phyloP scores from a whole-genome alignment of 805 yeast species.

The Candida cerambycidarum region DNA sequence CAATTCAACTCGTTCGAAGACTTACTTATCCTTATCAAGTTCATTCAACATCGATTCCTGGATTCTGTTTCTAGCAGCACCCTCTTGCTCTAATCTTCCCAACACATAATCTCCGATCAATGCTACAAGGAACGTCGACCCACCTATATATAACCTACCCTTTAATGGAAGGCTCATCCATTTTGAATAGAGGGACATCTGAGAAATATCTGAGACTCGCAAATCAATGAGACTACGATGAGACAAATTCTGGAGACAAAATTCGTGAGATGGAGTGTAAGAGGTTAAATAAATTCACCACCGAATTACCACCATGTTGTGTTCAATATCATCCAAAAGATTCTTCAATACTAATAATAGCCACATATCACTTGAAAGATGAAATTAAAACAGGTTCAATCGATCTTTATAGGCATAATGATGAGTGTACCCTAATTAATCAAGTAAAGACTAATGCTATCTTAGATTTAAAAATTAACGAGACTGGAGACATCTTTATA shows the following conservation, averaged over 20 bases:
- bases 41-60: slow-evolving; percentile 10
- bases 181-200: slow-evolving; percentile 26
- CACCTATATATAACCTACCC: slow-evolving; percentile 41
- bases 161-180: slow-evolving; percentile 44
- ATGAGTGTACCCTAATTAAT: slow-evolving; percentile 17
- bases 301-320: slow-evolving; percentile 82
- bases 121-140: slow-evolving; percentile 41
- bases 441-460: slow-evolving; percentile 54
- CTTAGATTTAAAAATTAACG: slow-evolving; percentile 73
- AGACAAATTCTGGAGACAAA: too few relatives aligned
- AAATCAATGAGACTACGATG: too few relatives aligned
- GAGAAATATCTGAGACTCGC: too few relatives aligned
- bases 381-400: slow-evolving; percentile 65
- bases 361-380: slow-evolving; percentile 74
- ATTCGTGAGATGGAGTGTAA: slow-evolving; percentile 8
- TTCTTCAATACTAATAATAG: slow-evolving; percentile 53
- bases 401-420: slow-evolving; percentile 37
- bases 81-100: slow-evolving; percentile 35
- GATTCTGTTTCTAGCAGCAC: slow-evolving; percentile 31
- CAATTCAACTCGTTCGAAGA: too few relatives aligned
- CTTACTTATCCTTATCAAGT: not conserved
- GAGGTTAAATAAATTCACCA: slow-evolving; percentile 17
- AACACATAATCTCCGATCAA: slow-evolving; percentile 41
- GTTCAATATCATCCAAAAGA: slow-evolving; percentile 58
- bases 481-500: slow-evolving; percentile 40